Evolutionary conservation across 176 grass and related monocot species (phyloP), one percentile per base, ranked within the genome.

Genomic region (Phoenix dactylifera): DNA sequence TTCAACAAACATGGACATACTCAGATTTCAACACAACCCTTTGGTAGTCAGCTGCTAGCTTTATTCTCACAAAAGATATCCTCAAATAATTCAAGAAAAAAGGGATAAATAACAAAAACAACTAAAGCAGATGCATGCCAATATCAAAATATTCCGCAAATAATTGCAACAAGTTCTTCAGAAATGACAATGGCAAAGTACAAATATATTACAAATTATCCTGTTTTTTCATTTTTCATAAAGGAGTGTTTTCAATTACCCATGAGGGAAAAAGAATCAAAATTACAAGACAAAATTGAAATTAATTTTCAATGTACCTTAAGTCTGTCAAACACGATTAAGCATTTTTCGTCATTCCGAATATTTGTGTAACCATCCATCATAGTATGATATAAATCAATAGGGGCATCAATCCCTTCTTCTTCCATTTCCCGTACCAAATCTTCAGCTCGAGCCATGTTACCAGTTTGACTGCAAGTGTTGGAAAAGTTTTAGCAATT

Each of bases 371-470:
- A 98, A 76, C 93, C 93, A 83, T 98, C 87, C 87, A 98, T 92
- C 87, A 98, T 92, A 73, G 81, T 89, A n/a, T 98, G 93, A 66
- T 92, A 92, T 83, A 85, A 68, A 74, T 88, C 84, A 73, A 88
- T 63, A 58, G 84, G 84, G 73, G 84, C 84, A 61, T 98, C 93
- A 60, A 92, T 91, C 17, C 93, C 93, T 58, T 86, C 70, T 70
- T 92, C 86, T 83, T 98, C 93, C 93, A 98, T 88, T 86, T 89
- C 87, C 7, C 59, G 39, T 22, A 98, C 93, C 52, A 98, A 67
- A 67, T 80, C 59, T 88, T 98, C 93, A 58, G 93, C 84, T 72
- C 67, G 58, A 65, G 66, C 71, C 87, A 92, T 92, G 72, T 98
- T 88, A 22, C 87, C 87, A 89, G 77, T 78, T 67, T 98, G 84